Conservation (phyloP, 805 yeast genomes). For the Myxozyma melibiosi region DNA sequence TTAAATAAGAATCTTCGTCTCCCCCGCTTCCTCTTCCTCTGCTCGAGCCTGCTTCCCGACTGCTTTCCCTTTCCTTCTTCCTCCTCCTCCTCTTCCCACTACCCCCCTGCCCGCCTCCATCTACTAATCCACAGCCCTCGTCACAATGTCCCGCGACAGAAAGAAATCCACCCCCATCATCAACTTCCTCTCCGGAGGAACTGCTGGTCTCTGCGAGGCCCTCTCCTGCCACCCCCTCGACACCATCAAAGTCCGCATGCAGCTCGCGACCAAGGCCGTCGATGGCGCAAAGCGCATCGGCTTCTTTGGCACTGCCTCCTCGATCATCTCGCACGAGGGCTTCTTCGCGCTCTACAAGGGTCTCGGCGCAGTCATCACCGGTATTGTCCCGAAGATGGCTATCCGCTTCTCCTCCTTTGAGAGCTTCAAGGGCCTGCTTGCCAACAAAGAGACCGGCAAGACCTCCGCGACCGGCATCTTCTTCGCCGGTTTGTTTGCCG, state of each 20-base stretch:
- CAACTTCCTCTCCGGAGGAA: slow-evolving; percentile 75
- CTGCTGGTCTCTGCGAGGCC: slow-evolving; percentile 98
- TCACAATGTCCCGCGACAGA: slow-evolving; percentile 20
- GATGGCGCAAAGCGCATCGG: slow-evolving; percentile 72
- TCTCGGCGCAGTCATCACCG: slow-evolving; percentile 93
- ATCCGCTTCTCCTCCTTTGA: slow-evolving; percentile 94
- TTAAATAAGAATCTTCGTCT: no score
- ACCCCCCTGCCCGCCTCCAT: background rate
- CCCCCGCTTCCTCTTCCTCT: no score
- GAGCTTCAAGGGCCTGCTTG: slow-evolving; percentile 70
- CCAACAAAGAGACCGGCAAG: slow-evolving; percentile 42
- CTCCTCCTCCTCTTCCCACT: background rate
- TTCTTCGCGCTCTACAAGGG: slow-evolving; percentile 90
- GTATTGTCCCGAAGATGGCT: slow-evolving; percentile 98
- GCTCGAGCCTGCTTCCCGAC: background rate
- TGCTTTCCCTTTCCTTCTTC: background rate
- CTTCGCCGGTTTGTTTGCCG: slow-evolving; percentile 95
- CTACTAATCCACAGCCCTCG: background rate
- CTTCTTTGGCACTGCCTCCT: slow-evolving; percentile 75
- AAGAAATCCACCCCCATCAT: slow-evolving; percentile 35
- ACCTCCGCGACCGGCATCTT: slow-evolving; percentile 76
- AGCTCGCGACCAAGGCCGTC: slow-evolving; percentile 67
- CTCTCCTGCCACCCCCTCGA: slow-evolving; percentile 97
- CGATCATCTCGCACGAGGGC: slow-evolving; percentile 78
- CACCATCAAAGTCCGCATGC: slow-evolving; percentile 97